Conservation (phyloP, 2,329 filamentous ascomycete genomes). For the Stagonosporopsis rhizophila region DNA sequence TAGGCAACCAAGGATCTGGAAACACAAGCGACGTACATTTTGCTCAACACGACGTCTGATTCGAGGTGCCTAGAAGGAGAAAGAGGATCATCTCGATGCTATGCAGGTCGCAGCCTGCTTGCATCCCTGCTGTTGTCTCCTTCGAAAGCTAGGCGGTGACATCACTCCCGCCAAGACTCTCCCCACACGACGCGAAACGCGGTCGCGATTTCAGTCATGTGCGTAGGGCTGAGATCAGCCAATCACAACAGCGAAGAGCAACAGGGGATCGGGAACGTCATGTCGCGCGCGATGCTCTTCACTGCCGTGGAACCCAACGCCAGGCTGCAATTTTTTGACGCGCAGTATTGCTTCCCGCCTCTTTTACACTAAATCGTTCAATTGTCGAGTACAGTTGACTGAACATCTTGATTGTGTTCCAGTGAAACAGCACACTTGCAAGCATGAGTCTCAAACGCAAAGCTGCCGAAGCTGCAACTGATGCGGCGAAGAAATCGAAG, state of each 20-base stretch:
- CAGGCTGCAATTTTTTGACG: background rate
- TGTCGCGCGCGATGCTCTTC: constrained; percentile 9
- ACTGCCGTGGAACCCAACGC: constrained; percentile 8
- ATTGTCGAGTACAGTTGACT: no score
- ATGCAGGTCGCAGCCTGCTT: constrained; percentile 26
- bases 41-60: constrained; percentile 3
- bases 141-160: constrained; percentile 18
- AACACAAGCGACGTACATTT: background rate
- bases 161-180: constrained; percentile 21
- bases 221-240: constrained; percentile 23
- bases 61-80: constrained; percentile 3
- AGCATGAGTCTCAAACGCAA: constrained; percentile 61
- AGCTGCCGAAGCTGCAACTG: constrained; percentile 54
- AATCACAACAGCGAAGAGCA: constrained; percentile 17
- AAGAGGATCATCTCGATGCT: constrained; percentile 3
- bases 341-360: background rate
- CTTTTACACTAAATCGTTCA: background rate
- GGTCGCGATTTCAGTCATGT: constrained; percentile 20
- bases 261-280: constrained; percentile 20
- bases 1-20: constrained; percentile 10
- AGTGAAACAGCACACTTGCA: background rate
- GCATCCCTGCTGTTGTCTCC: constrained; percentile 20
- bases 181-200: constrained; percentile 13
- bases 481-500: constrained; percentile 59
- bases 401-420: no score